Evolutionary conservation across 106 monocot genomes (phyloP), one percentile per base, ranked within the genome.

Genomic region (Cymbidium sinense): DNA sequence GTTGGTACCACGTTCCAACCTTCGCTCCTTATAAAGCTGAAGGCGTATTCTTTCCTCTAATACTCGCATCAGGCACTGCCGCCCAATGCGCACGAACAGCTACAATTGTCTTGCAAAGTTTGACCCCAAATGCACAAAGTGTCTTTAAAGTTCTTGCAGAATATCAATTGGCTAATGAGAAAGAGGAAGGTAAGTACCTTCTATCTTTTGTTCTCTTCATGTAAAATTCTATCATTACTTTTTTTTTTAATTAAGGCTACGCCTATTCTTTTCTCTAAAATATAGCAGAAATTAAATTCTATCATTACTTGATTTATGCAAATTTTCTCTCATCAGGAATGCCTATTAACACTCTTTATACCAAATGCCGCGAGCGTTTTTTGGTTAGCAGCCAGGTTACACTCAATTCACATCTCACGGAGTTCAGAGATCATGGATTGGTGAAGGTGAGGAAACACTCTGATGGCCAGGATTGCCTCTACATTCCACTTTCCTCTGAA

Each of bases 1-100:
- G 90, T 78, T 99, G 99, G 95, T 83, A 93, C 50, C 99, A 95
- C 76, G 95, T 99, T 36, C 95, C 95, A 15, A 99, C 99, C 5
- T 99, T 95, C 72, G 85, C 85, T 36, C 87, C 99, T 4, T 99
- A 95, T 79, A 99, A 86, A 54, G 86, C 77, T 0, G 99, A 99
- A 86, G 92, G 95, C 3, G 43, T 88, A 18, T 99, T 95, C 72
- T 82, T 73, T 43, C 95, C 99, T 10, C 80, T 93, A 76, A 86
- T 99, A 77, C 92, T 99, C 36, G 83, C 88, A 12, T 82, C 85
- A n/a, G 86, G 94, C 50, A 83, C 76, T 0, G 80, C 90, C 25
- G 84, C 87, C 8, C 99, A 95, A 77, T 95, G 78, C 34, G 88
- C 86, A 33, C 92, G 86, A 84, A 99, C 95, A n/a, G 99, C 99